Base-by-base conservation (phyloP, 176 grass and related monocot genomes). In the Avena atlantica region DNA sequence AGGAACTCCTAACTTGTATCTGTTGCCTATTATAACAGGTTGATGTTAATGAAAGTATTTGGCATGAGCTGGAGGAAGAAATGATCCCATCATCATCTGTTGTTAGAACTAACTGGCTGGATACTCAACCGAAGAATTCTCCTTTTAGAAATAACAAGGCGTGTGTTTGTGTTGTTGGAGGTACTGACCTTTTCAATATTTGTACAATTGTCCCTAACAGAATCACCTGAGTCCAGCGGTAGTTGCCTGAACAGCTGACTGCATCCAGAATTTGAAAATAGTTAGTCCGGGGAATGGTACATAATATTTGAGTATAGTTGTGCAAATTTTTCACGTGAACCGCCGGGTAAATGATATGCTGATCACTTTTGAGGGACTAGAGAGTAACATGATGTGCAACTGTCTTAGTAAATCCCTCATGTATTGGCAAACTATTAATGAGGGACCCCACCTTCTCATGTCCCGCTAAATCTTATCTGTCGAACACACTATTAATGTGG, bases 31-130 rank as follows among this genome's bases (percentile, higher is more conserved):
- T 86, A 56, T 84, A 71, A 20, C 89, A 99, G 97, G 91, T 96
- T 91, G 55, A 85, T 51, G 83, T 96, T 87, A 92, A 85, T 55
- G 97, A 96, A 92, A 94, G 89, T 76, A 86, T 88, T 79, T 99
- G 97, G 97, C 93, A 92, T 77, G 92, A 89, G 20, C 92, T 99
- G 87, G 97, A 99, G 77, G 97, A 94, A 96, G 94, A 96, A 93
- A 84, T 99, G 92, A 95, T 96, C 91, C 97, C 96, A 77, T 88
- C 92, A 63, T 93, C 83, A 80, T 91, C 93, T 79, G 59, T 90
- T 82, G 71, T 89, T 48, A 94, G 89, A 93, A 93, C 94, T 59
- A 99, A 99, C 81, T 99, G 97, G 97, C 89, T 99, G 37, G 97
- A 99, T 89, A 86, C 86, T 64, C 95, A 92, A 27, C 78, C 84